Evolutionary conservation across 495 filamentous ascomycete genomes (phyloP).

Genomic region (Tuber umbilicatum): DNA sequence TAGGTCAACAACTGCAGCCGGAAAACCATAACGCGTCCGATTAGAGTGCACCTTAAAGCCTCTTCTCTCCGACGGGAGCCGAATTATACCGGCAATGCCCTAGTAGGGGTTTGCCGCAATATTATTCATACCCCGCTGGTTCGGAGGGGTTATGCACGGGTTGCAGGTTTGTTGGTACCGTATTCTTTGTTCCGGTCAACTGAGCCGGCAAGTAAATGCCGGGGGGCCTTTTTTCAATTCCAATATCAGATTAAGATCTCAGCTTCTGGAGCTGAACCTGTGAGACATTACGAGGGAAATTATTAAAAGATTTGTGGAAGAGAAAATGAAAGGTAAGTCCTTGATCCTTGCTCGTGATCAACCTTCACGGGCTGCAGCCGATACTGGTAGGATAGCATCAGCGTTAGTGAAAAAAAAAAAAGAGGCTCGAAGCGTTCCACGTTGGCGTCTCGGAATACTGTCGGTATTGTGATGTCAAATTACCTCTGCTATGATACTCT

Average conservation of each 20-base stretch:
- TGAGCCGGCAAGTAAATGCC: neutral
- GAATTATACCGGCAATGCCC: neutral
- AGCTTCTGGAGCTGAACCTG: neutral
- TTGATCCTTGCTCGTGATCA: neutral
- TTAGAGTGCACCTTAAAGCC: neutral
- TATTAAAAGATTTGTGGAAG: neutral
- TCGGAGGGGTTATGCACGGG: neutral
- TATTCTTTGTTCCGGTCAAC: neutral
- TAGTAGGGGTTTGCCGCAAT: neutral
- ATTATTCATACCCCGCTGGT: neutral
- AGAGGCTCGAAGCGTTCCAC: neutral
- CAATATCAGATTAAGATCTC: neutral
- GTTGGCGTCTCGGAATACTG: neutral
- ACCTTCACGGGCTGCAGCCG: neutral
- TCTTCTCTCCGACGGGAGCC: neutral
- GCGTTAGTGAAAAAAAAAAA: neutral
- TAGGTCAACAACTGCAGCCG: neutral
- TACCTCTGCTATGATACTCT: neutral
- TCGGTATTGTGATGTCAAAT: neutral
- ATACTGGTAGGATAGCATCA: conserved; percentile 1
- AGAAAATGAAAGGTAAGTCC: neutral
- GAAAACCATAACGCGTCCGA: neutral
- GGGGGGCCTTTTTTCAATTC: neutral
- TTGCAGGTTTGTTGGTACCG: neutral
- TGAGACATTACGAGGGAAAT: neutral